phyloP scores from a whole-genome alignment of 176 grass and related monocot species.

The Microstegium vimineum region DNA sequence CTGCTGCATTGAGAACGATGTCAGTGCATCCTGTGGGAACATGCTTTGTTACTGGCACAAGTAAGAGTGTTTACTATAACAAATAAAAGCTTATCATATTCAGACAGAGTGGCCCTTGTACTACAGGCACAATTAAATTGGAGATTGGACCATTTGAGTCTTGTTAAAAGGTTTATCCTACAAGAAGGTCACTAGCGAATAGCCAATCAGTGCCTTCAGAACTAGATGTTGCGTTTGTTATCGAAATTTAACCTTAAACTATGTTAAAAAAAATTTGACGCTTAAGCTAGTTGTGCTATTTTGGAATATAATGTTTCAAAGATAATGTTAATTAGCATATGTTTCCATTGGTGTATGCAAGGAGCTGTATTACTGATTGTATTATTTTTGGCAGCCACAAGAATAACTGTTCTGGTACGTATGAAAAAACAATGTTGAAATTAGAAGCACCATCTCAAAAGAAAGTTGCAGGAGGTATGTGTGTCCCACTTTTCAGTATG shows the following conservation, averaged over 20 bases:
- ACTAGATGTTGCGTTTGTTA: neutral
- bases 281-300: neutral
- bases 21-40: conserved; percentile 39
- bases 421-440: conserved; percentile 24
- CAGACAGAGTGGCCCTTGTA: neutral
- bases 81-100: neutral
- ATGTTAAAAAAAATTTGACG: neutral
- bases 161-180: neutral
- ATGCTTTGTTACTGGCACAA: conserved; percentile 63
- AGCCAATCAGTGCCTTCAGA: neutral
- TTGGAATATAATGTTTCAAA: conserved; percentile 9
- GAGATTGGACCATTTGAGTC: neutral
- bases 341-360: conserved; percentile 2
- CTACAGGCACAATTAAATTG: neutral
- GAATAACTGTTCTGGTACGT: conserved; percentile 44
- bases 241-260: neutral
- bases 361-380: conserved; percentile 24
- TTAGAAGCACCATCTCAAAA: conserved; percentile 19
- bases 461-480: conserved; percentile 44
- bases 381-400: conserved; percentile 59
- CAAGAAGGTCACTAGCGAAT: neutral
- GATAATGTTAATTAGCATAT: conserved; percentile 23
- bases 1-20: conserved; percentile 54
- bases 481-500: conserved; percentile 15
- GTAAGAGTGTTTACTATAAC: conserved; percentile 35